Evolutionary conservation across 495 filamentous ascomycete genomes (phyloP).

Genomic region (Pseudotulostoma volvatum): DNA sequence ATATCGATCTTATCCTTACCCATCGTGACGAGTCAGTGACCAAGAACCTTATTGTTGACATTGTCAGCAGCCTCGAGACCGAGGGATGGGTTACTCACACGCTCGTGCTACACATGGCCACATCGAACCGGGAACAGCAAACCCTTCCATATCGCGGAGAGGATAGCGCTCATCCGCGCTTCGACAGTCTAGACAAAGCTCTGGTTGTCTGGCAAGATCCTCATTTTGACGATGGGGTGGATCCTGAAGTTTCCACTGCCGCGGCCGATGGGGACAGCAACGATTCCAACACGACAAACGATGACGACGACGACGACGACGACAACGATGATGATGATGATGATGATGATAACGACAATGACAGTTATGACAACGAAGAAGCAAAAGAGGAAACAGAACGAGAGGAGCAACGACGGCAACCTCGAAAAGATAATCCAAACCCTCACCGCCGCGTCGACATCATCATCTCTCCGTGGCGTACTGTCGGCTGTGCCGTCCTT

Average conservation of each 20-base stretch:
- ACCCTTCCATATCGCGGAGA: constrained; percentile 39
- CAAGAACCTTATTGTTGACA: constrained; percentile 42
- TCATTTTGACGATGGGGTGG: constrained; percentile 16
- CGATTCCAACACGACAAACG: too few relatives aligned
- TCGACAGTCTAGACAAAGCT: constrained; percentile 82
- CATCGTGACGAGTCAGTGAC: constrained; percentile 59
- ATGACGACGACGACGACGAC: too few relatives aligned
- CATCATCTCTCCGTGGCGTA: constrained; percentile 78
- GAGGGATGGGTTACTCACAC: constrained; percentile 68
- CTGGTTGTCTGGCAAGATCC: constrained; percentile 87
- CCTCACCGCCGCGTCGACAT: constrained; percentile 81
- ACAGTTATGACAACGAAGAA: neutral
- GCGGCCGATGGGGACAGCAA: too few relatives aligned
- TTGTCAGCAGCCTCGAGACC: constrained; percentile 53
- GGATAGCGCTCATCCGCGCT: constrained; percentile 21
- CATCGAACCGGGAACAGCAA: constrained; percentile 52
- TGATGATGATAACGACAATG: neutral
- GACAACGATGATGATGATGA: neutral
- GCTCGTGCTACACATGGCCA: constrained; percentile 46
- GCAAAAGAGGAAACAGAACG: neutral
- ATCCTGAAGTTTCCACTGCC: constrained; percentile 19
- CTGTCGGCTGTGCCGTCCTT: constrained; percentile 70
- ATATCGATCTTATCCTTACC: constrained; percentile 75
- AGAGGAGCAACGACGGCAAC: constrained; percentile 1
- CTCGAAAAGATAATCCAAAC: constrained; percentile 46